Conservation (phyloP, 23 red algal species). For the Gracilaria gracilis region DNA sequence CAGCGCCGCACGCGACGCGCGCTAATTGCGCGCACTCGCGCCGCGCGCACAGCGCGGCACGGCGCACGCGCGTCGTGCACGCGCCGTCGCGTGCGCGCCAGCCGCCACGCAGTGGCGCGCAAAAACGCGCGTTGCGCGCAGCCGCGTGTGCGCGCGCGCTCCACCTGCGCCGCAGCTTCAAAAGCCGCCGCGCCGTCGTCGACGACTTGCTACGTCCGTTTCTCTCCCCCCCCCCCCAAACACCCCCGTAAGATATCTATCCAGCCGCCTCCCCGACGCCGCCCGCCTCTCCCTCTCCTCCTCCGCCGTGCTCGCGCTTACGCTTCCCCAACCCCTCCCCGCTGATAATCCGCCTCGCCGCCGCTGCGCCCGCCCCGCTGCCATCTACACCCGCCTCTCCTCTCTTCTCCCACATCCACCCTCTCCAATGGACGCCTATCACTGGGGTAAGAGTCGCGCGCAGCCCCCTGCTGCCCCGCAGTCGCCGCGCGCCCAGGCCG, state of each 20-base stretch:
- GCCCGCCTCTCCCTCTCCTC: not conserved
- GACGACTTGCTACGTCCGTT: not conserved
- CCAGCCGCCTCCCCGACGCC: not conserved
- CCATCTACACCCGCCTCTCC: not conserved
- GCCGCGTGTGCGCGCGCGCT: not conserved
- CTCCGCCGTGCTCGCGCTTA: not conserved
- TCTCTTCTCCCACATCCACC: not conserved
- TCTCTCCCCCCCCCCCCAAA: not conserved
- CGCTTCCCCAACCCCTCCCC: not conserved
- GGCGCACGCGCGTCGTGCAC: conserved; percentile 23
- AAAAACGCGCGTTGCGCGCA: conserved; percentile 10
- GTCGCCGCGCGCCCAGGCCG: conserved; percentile 1
- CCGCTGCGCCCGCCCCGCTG: too few relatives aligned
- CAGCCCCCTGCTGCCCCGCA: conserved; percentile 3
- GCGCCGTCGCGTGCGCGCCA: conserved; percentile 12
- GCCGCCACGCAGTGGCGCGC: conserved; percentile 15
- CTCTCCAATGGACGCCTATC: conserved; percentile 35
- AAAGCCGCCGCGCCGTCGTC: conserved; percentile 32
- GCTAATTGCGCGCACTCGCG: not conserved
- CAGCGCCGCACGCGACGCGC: not conserved
- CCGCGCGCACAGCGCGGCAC: conserved; percentile 43
- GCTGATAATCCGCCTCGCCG: too few relatives aligned
- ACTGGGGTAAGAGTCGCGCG: conserved; percentile 27
- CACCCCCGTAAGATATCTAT: too few relatives aligned
- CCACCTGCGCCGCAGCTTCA: conserved; percentile 20